Conservation (phyloP, 2,329 filamentous ascomycete species). For the Colletotrichum godetiae region DNA sequence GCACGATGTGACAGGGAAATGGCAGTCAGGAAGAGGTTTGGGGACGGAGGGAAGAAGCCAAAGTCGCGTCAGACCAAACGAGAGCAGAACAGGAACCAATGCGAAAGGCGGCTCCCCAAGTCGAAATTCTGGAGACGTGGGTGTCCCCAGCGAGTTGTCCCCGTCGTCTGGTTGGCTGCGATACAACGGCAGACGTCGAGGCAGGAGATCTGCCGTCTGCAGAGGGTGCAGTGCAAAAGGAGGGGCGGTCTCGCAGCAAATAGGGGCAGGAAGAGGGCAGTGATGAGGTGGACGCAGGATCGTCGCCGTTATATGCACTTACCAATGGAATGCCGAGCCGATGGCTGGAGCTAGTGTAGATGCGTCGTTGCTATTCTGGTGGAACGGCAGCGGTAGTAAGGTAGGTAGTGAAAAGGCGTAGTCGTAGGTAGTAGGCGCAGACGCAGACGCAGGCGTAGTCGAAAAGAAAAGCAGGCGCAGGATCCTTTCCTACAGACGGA, state of each 20-base stretch:
- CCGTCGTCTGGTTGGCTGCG: constrained; percentile 6
- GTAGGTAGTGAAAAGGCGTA: background rate
- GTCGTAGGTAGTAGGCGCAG: background rate
- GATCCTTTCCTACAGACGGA: no score
- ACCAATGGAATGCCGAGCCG: constrained; percentile 5
- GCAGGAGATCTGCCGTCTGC: constrained; percentile 28
- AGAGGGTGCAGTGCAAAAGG: constrained; percentile 7
- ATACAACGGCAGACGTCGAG: constrained; percentile 18
- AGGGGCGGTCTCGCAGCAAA: constrained; percentile 13
- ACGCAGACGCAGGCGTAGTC: background rate
- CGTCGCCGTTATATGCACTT: constrained; percentile 19
- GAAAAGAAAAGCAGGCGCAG: constrained; percentile 5
- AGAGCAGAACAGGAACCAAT: constrained; percentile 10
- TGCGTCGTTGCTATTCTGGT: constrained; percentile 21
- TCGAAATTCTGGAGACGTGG: constrained; percentile 12
- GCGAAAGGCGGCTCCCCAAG: constrained; percentile 10
- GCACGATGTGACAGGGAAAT: constrained; percentile 18
- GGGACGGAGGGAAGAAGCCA: constrained; percentile 9
- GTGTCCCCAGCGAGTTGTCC: constrained; percentile 11
- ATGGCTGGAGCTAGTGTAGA: background rate
- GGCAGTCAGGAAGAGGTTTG: constrained; percentile 20
- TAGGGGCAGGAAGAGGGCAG: constrained; percentile 4
- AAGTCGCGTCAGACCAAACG: constrained; percentile 6
- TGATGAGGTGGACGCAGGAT: background rate
- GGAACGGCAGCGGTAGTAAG: background rate